Evolutionary conservation across 345 rosid species (phyloP), one percentile per base, ranked within the genome.

Genomic region (Turnera subulata): DNA sequence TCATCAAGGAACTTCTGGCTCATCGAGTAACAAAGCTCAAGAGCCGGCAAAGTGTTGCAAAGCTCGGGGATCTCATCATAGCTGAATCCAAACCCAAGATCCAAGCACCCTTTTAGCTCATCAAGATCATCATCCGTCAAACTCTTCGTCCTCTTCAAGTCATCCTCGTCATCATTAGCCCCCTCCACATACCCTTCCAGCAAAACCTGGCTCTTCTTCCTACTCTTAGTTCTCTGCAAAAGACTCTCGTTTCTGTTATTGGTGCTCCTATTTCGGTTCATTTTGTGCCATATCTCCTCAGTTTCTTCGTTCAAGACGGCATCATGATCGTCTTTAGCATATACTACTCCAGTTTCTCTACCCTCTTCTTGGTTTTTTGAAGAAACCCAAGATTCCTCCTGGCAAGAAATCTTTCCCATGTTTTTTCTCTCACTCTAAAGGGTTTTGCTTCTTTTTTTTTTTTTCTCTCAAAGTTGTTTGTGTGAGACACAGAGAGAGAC

Each of bases 21-120:
- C 96, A 91, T 85, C 0, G 98, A 91, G 68, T 91, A 91, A 54
- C 98, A 91, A 14, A 91, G 85, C 82, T 91, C 98, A 22, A 91
- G 96, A 15, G 98, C 98, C 1, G 98, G 98, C 73, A 91, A 69
- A n/a, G 98, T 91, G 58, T 82, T 88, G 69, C 98, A 88, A 29
- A 91, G 95, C 80, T 91, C 98, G 54, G 98, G 98, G 22, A 91
- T 91, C 79, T 91, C 96, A 13, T 91, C 96, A 55, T 91, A 91
- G 43, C 79, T 85, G 49, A 91, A 91, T 0, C 96, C 96, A 66
- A 91, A 91, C 0, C 98, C 98, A 18, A 91, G 94, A 91, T 91
- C 98, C 75, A 88, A 75, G 59, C 98, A 91, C 26, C 96, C 98
- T 62, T 91, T 91, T 0, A 91, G 77, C 76, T 91, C 98, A 63